Evolutionary conservation across 108 stramenopile genomes (phyloP).

Genomic region (Craspedostauros australis): DNA sequence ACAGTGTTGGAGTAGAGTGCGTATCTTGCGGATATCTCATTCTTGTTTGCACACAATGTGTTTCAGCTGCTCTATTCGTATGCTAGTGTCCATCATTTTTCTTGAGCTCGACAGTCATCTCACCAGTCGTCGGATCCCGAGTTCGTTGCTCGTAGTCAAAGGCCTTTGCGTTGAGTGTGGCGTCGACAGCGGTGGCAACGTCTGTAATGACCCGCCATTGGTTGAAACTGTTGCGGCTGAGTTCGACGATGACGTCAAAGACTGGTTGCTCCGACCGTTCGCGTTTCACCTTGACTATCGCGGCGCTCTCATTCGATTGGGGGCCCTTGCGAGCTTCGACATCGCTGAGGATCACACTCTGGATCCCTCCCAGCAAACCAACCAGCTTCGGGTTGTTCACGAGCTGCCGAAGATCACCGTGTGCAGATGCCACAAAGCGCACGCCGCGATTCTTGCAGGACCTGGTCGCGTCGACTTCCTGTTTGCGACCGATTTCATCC

Average conservation of each 20-base stretch:
- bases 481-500: slow-evolving; percentile 46
- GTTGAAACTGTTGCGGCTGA: slow-evolving; percentile 14
- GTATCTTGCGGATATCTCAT: no score
- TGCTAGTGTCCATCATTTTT: no score
- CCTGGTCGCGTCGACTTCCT: slow-evolving; percentile 49
- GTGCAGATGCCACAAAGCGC: slow-evolving; percentile 61
- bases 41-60: no score
- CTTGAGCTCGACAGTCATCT: not conserved
- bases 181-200: slow-evolving; percentile 34
- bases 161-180: slow-evolving; percentile 16
- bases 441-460: slow-evolving; percentile 49
- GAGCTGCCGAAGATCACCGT: slow-evolving; percentile 44
- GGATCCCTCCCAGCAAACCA: slow-evolving; percentile 46
- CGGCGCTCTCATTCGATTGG: slow-evolving; percentile 5
- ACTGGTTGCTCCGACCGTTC: slow-evolving; percentile 23
- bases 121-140: slow-evolving; percentile 20
- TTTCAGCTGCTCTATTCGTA: no score
- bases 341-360: slow-evolving; percentile 38
- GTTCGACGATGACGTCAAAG: slow-evolving; percentile 46
- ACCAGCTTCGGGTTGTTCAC: slow-evolving; percentile 41
- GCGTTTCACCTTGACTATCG: slow-evolving; percentile 12
- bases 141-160: slow-evolving; percentile 23
- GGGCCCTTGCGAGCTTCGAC: slow-evolving; percentile 23
- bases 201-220: slow-evolving; percentile 34
- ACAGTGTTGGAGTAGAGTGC: no score